Evolutionary conservation across 768 basidiomycete species (phyloP).

Genomic region (Suillus placidus): DNA sequence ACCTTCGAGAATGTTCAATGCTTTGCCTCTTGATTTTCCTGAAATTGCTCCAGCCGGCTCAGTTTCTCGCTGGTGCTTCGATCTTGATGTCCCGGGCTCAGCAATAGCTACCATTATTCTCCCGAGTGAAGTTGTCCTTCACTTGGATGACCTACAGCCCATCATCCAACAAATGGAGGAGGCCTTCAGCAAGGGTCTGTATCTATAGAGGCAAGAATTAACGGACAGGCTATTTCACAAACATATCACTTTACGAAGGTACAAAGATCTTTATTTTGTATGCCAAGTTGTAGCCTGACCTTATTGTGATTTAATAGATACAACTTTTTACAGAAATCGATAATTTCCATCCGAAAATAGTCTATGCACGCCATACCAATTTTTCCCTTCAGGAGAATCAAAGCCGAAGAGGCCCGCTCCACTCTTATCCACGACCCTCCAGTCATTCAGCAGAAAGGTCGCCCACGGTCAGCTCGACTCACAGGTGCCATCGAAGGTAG

Average conservation of each 20-base stretch:
- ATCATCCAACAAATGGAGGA: not conserved
- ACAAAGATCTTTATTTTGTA: not conserved
- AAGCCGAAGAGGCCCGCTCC: not conserved
- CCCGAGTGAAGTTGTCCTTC: not conserved
- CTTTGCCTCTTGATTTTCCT: not conserved
- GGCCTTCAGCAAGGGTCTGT: not conserved
- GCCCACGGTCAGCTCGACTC: constrained; percentile 22
- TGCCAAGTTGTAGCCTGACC: too few relatives aligned
- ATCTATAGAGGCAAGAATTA: not conserved
- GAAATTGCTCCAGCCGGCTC: not conserved
- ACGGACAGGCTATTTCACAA: not conserved
- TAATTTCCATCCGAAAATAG: not conserved
- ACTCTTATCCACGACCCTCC: constrained; percentile 25
- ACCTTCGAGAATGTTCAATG: not conserved
- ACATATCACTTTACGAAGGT: not conserved
- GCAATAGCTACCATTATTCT: not conserved
- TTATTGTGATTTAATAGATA: not conserved
- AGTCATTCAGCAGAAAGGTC: constrained; percentile 25
- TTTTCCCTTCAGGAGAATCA: not conserved
- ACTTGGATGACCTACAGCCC: not conserved
- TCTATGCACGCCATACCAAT: not conserved
- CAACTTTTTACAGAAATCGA: not conserved
- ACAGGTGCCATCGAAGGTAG: constrained; percentile 26
- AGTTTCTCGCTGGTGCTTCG: not conserved
- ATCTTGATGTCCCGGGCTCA: not conserved